Base-by-base conservation (phyloP, 164 flowering plant species). In the Cinnamomum micranthum region DNA sequence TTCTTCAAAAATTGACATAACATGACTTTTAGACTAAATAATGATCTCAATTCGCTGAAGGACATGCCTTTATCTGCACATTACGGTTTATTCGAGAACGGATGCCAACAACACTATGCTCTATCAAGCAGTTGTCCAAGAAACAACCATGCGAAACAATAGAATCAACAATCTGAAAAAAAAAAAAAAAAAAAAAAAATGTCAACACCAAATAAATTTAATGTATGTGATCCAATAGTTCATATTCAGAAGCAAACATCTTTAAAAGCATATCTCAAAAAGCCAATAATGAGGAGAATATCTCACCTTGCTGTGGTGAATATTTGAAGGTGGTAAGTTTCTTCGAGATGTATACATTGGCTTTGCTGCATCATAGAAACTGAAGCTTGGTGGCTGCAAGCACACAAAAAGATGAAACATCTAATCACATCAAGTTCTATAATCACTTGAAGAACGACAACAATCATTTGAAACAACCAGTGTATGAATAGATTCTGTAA, bases 101-200 rank as follows among this genome's bases (percentile, higher is more conserved):
- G 69, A 89, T 91, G 51, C 97, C 97, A 19, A 93, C 87, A 19
- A 93, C 84, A 22, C 96, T 88, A 79, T 86, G 93, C 70, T 84
- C 81, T 41, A 93, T 78, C 65, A 68, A 78, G 71, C 96, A 93
- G 78, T 93, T 91, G 78, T 88, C 68, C 81, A 93, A 80, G 85
- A 93, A 91, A 77, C 97, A 93, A 52, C 97, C 97, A 76, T 93
- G 97, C 9, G 97, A 91, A 52, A 93, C 84, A 66, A 93, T 93
- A 24, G 97, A 86, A 80, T 93, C 87, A 77, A 82, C 81, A 23
- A 93, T 81, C 97, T 91, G 91, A 35, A 78, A 50, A 31, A 6
- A 25, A 23, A 74, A 17, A 17, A 74, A n/a, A n/a, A n/a, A 58
- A 3, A 15, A 17, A 25, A 23, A 74, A 17, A 17, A 74, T 75